Base-by-base conservation (phyloP, 129 eudicot species). In the Calendula officinalis region DNA sequence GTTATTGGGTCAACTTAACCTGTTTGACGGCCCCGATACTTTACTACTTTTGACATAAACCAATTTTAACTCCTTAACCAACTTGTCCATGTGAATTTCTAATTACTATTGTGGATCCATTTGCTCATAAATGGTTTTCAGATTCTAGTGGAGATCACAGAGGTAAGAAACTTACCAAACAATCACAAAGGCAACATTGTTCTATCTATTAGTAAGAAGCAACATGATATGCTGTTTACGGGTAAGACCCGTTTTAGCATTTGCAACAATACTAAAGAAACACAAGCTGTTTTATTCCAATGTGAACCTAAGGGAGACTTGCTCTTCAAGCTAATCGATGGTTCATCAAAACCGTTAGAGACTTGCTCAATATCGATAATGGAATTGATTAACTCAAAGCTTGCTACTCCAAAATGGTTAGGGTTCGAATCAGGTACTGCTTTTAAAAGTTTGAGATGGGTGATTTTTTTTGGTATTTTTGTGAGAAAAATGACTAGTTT, bases 301-400 rank as follows among this genome's bases (percentile, higher is more conserved):
- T 72, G 77, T 45, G 71, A 72, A 45, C 71, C 77, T 13, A 36
- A 72, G 17, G 77, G 77, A 45, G 77, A 37, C 27, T 45, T 72
- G 64, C 60, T 72, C 35, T 63, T 72, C 12, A 36, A 72, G 39
- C 71, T 72, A 44, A 60, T 63, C 3, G 43, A 55, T 8, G 59
- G 8, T 55, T 36, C 66, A 4, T 62, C 66, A 6, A 64, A 72
- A 54, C 64, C 66, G 3, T 42, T 52, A 0, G 64, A 64, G 56
- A 62, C 56, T n/a, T 55, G 71, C 71, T 36, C 39, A 17, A 53
- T 72, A 44, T 72, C 49, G 7, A 6, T 72, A 64, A 11, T 49
- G 35, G 27, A 64, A 15, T 55, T 55, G 66, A 43, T 22, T 22
- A 22, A 55, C 43, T 55, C 66, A 6, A 64, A 55, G 63, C 51